Evolutionary conservation across 352 stramenopile species (phyloP).

Genomic region (Globisporangium nagaii): DNA sequence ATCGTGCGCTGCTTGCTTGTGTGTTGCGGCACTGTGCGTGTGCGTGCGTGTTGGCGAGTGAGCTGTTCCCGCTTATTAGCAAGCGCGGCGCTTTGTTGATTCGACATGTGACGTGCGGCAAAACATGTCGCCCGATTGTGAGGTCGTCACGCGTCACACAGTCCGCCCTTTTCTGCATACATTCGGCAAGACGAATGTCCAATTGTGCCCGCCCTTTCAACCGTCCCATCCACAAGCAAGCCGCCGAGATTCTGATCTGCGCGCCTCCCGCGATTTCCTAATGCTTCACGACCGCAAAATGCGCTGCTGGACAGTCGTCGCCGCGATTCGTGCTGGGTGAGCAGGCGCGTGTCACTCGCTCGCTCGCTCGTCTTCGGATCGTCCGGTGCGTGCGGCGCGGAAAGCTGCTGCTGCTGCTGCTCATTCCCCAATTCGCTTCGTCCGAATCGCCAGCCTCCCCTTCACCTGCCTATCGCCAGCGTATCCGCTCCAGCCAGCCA

Average conservation of each 20-base stretch:
- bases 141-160: conserved; percentile 5
- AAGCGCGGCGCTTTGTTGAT: conserved; percentile 6
- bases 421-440: conserved; percentile 9
- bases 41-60: not conserved
- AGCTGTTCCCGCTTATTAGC: conserved; percentile 8
- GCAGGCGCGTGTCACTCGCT: not conserved
- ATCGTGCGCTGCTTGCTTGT: not conserved
- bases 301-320: too few species aligned
- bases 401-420: too few species aligned
- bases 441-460: conserved; percentile 1
- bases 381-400: not conserved
- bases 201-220: too few species aligned
- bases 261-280: too few species aligned
- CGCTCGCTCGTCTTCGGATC: too few species aligned
- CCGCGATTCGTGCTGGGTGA: not conserved
- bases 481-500: not conserved
- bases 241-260: too few species aligned
- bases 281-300: too few species aligned
- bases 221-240: too few species aligned
- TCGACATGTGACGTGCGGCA: not conserved
- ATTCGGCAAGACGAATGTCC: conserved; percentile 5
- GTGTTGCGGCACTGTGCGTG: not conserved
- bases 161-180: not conserved
- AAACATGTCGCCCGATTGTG: not conserved
- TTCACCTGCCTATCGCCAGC: not conserved